These are phyloP conservation scores for Plectosphaerella sp. DNA, from an alignment of 2,329 filamentous ascomycete species.

Conservation along the genomic window DNA sequence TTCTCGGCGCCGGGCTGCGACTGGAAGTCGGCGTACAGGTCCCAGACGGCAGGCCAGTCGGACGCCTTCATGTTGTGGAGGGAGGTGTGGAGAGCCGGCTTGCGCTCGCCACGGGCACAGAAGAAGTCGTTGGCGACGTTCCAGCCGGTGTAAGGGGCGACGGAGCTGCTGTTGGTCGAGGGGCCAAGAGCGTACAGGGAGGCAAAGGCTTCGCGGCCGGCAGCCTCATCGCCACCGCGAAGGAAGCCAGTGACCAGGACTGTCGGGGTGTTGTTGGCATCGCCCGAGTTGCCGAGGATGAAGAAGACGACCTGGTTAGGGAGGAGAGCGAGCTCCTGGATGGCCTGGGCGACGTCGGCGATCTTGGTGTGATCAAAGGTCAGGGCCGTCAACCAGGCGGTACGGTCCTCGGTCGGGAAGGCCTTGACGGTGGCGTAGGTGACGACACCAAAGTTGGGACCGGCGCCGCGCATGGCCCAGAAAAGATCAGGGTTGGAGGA, in stretches of 20 bases:
- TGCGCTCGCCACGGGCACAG: slow-evolving; percentile 29
- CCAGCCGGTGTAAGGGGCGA: slow-evolving; percentile 30
- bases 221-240: slow-evolving; percentile 24
- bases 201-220: slow-evolving; percentile 24
- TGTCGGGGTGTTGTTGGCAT: slow-evolving; percentile 12
- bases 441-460: slow-evolving; percentile 46
- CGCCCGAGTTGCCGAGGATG: slow-evolving; percentile 19
- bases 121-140: slow-evolving; percentile 31
- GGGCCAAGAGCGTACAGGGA: slow-evolving; percentile 28
- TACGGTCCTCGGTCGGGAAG: slow-evolving; percentile 22
- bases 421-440: slow-evolving; percentile 38
- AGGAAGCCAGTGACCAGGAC: slow-evolving; percentile 23
- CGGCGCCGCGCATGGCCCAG: slow-evolving; percentile 46
- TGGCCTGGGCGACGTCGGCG: slow-evolving; percentile 24
- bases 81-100: slow-evolving; percentile 29
- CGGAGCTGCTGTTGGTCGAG: slow-evolving; percentile 14
- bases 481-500: slow-evolving; percentile 32
- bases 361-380: slow-evolving; percentile 19
- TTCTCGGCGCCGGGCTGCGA: slow-evolving; percentile 22
- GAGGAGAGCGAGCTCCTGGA: slow-evolving; percentile 28
- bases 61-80: slow-evolving; percentile 25
- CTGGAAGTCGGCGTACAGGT: slow-evolving; percentile 30
- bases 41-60: slow-evolving; percentile 33
- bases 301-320: slow-evolving; percentile 29
- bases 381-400: slow-evolving; percentile 17